phyloP scores from a whole-genome alignment of 495 filamentous ascomycete species.

The Podospora pseudocomata region DNA sequence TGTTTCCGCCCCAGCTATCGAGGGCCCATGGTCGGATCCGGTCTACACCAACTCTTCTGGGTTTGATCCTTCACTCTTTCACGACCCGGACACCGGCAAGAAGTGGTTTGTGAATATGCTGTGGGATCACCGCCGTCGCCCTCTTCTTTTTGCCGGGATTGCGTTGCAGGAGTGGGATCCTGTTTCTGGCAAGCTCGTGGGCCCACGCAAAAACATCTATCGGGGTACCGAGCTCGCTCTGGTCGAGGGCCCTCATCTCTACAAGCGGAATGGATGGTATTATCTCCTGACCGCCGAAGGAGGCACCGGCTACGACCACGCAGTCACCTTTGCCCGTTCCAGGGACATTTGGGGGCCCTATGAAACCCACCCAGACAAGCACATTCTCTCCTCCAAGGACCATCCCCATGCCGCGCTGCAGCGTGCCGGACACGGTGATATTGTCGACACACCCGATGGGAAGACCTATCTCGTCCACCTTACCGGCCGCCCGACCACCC shows the following conservation, averaged over 20 bases:
- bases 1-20: slow-evolving; percentile 42
- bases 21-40: slow-evolving; percentile 56
- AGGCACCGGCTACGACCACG: slow-evolving; percentile 58
- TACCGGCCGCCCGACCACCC: slow-evolving; percentile 50
- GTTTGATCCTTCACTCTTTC: slow-evolving; percentile 58
- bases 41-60: slow-evolving; percentile 51
- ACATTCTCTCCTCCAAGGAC: slow-evolving; percentile 47
- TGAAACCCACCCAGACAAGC: slow-evolving; percentile 48
- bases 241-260: slow-evolving; percentile 62
- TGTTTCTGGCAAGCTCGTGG: slow-evolving; percentile 40
- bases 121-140: slow-evolving; percentile 49
- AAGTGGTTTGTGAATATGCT: slow-evolving; percentile 57
- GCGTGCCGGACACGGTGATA: slow-evolving; percentile 56
- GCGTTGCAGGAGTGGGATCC: slow-evolving; percentile 50
- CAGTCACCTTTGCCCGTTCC: slow-evolving; percentile 51
- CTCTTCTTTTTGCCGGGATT: slow-evolving; percentile 44
- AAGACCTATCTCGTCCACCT: slow-evolving; percentile 55
- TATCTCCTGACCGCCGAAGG: slow-evolving; percentile 68
- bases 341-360: slow-evolving; percentile 57
- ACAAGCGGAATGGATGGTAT: slow-evolving; percentile 61
- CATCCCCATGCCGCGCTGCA: slow-evolving; percentile 46
- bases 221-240: slow-evolving; percentile 51
- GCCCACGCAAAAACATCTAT: slow-evolving; percentile 52
- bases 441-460: slow-evolving; percentile 56
- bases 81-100: slow-evolving; percentile 50